Evolutionary conservation across 768 basidiomycete species (phyloP), one percentile per base, ranked within the genome.

Genomic region (Boletus speciosus): DNA sequence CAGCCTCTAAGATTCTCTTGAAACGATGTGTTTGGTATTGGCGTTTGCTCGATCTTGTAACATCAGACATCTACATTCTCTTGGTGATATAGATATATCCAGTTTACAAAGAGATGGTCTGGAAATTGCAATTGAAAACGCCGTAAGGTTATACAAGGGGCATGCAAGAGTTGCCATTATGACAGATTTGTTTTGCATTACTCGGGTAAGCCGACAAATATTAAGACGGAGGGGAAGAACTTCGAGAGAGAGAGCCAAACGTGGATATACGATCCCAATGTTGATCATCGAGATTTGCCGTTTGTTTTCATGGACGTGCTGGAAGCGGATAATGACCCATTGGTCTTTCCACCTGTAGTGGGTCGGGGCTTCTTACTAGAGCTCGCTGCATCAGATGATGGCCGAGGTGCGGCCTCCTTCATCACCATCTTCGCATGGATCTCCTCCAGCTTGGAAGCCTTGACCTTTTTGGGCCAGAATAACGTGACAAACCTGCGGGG

Each of bases 401-500:
- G 72, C 55, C 82, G 74, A n/a, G 84, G 83, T 34, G 81, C 80
- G 43, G 82, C 80, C 66, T 90, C 90, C 71, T 91, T 91, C 81
- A 88, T 87, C 57, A 92, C 90, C 88, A 97, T 93, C 74, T 97
- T 97, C 15, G 90, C 88, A 64, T 97, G 93, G 41, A 98, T 96
- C 66, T 93, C 93, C 71, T 95, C 90, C 37, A 98, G 76, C 71
- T 97, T 97, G 15, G 82, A 84, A 12, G 93, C 92, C 68, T 89
- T 93, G 60, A 98, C 94, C 72, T 95, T 92, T 77, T 96, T 91
- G 6, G 95, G 95, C 95, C 95, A 98, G 74, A 98, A 98, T 51
- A 93, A 78, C 3, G 93, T 94, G 43, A 97, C 93, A 60, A 98
- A 98, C 35, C 92, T 94, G 63, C 11, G 15, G 25, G 48, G 19